These are phyloP conservation scores for Coemansia umbellata DNA, from an alignment of 192 early-diverging fungal species.

Conservation along the genomic window DNA sequence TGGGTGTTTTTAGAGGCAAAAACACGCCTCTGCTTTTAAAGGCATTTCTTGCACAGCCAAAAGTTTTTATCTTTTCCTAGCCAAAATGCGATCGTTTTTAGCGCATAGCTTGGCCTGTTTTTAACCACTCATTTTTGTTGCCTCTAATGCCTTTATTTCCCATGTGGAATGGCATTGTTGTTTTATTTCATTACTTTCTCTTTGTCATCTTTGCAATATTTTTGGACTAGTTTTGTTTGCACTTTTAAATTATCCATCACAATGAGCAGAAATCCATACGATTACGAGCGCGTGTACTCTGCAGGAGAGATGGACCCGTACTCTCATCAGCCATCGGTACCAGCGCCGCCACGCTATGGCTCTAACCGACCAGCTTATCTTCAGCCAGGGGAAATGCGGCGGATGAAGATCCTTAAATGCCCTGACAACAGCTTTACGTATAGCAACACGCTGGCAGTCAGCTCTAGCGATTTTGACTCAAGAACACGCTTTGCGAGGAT, in stretches of 20 bases:
- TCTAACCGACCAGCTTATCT: slow-evolving; percentile 1
- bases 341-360: slow-evolving; percentile 1
- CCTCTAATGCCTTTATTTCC: no score
- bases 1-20: no score
- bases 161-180: no score
- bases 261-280: slow-evolving; percentile 37
- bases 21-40: no score
- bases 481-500: slow-evolving; percentile 67
- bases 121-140: no score
- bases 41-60: no score
- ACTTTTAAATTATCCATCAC: not conserved
- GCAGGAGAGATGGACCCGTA: slow-evolving; percentile 49
- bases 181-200: not conserved
- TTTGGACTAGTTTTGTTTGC: no score
- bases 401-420: slow-evolving; percentile 47
- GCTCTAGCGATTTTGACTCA: slow-evolving; percentile 67
- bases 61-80: no score
- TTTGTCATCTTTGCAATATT: not conserved
- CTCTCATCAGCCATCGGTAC: slow-evolving; percentile 3
- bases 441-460: slow-evolving; percentile 78
- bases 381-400: slow-evolving; percentile 22
- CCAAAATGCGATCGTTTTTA: no score
- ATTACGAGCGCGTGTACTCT: slow-evolving; percentile 37
- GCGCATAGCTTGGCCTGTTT: no score
- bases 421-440: slow-evolving; percentile 50